Evolutionary conservation across 257 asterid species (phyloP).

Genomic region (Plantago major): DNA sequence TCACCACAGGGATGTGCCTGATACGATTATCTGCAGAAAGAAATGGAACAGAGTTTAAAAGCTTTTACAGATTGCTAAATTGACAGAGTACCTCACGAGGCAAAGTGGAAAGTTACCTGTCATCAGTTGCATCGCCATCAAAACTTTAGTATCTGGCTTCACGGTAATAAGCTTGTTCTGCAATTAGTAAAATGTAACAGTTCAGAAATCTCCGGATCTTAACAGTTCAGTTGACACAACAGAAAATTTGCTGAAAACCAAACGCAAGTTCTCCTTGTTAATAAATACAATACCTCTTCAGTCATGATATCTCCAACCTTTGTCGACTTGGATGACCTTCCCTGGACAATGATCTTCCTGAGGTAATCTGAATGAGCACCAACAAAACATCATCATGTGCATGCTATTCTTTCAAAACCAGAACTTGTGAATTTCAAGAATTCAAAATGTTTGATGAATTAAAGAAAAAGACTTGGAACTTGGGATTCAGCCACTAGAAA

Average conservation of each 20-base stretch:
- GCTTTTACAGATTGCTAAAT: neutral
- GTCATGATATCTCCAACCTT: conserved; percentile 99
- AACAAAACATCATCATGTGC: conserved; percentile 1
- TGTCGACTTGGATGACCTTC: conserved; percentile 90
- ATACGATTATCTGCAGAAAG: conserved; percentile 68
- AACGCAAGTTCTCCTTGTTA: neutral
- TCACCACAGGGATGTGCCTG: conserved; percentile 93
- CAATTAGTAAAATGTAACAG: conserved; percentile 12
- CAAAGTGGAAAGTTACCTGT: conserved; percentile 47
- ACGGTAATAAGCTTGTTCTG: conserved; percentile 94
- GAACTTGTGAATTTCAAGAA: no score
- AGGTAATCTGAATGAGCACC: conserved; percentile 64
- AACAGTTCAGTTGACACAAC: neutral
- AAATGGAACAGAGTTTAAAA: conserved; percentile 1
- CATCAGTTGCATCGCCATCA: conserved; percentile 97
- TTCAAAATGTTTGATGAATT: no score
- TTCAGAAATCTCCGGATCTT: conserved; percentile 8
- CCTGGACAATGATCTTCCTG: conserved; percentile 91
- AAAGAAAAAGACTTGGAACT: no score
- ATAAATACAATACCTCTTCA: conserved; percentile 61
- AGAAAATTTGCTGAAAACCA: neutral
- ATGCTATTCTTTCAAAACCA: no score
- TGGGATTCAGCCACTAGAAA: no score
- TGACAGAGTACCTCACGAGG: no score
- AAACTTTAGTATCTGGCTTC: conserved; percentile 74